Evolutionary conservation across 805 yeast species (phyloP), one percentile per base, ranked within the genome.

Genomic region (Metschnikowia picachoensis): DNA sequence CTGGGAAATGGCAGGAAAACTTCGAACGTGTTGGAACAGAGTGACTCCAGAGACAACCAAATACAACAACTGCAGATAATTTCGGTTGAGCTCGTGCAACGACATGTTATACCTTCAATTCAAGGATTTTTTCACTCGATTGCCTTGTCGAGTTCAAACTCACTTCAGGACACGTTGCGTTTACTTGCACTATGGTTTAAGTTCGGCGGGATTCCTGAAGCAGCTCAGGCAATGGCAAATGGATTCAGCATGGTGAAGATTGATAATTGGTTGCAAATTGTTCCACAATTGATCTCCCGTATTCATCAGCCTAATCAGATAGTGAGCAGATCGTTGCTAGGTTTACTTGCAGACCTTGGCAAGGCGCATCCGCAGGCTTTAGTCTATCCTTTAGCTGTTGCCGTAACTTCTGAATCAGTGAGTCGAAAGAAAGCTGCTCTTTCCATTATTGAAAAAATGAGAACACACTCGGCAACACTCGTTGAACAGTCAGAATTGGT

Each of bases 341-440:
- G 91, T 0, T 69, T 94, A 31, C 71, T 94, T 50, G 80, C 95
- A 3, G 95, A 90, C 55, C 70, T 94, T 14, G 99, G 99, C 34
- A 85, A 87, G 55, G 92, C 92, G 1, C 98, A 94, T 66, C 99
- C 99, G 1, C 99, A 94, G 62, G 97, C 98, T 0, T 76, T 94
- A 58, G 92, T 94, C 7, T 92, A 90, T 60, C 98, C 98, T 4
- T 73, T 94, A 48, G 92, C 95, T 11, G 99, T 94, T 46, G 97
- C 98, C 11, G 89, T 91, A 41, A 91, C 94, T 52, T 87, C 97
- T 0, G 97, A 92, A 59, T 87, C 95, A 53, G 79, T 85, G 30
- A 85, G 86, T 5, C 79, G 99, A 57, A 95, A 90, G 65, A 79
- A 81, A 59, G 97, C 99, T 0, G 99, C 99, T 0, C 71, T 82